A percentile compares a stretch with the other conserved stretches of the same genome.
These are phyloP conservation scores for Candida multigemmis DNA, from an alignment of 805 yeast genomes.

Conservation along the genomic window DNA sequence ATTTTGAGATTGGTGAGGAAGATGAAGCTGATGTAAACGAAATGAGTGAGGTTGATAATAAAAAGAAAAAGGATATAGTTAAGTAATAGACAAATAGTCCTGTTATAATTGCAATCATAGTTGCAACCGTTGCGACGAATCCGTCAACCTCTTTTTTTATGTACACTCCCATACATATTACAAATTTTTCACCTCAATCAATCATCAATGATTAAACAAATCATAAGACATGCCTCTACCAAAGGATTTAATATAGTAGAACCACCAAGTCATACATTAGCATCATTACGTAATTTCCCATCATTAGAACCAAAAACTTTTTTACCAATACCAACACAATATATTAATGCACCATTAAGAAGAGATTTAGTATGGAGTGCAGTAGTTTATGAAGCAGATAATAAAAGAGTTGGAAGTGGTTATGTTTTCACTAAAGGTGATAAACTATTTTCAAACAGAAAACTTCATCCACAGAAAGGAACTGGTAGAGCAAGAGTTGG, in stretches of 20 bases:
- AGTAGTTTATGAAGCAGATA: constrained; percentile 85
- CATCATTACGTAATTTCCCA: constrained; percentile 79
- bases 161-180: not conserved
- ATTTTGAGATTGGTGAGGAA: constrained; percentile 41
- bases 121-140: too few species aligned
- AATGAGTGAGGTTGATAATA: too few species aligned
- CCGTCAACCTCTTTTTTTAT: constrained; percentile 1
- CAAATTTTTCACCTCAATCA: constrained; percentile 1
- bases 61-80: too few species aligned
- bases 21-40: constrained; percentile 30
- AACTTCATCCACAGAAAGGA: constrained; percentile 86
- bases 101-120: too few species aligned
- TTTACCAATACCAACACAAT: constrained; percentile 65
- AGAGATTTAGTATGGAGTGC: constrained; percentile 93
- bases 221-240: constrained; percentile 23
- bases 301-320: constrained; percentile 77
- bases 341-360: constrained; percentile 70
- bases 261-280: constrained; percentile 67
- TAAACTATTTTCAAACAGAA: constrained; percentile 75
- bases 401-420: constrained; percentile 80
- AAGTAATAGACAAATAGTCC: too few species aligned
- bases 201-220: constrained; percentile 13
- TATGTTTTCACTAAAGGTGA: constrained; percentile 83
- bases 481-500: constrained; percentile 94
- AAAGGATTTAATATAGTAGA: constrained; percentile 13